Base-by-base conservation (phyloP, 2,329 filamentous ascomycete species). In the Colletotrichum sp. region DNA sequence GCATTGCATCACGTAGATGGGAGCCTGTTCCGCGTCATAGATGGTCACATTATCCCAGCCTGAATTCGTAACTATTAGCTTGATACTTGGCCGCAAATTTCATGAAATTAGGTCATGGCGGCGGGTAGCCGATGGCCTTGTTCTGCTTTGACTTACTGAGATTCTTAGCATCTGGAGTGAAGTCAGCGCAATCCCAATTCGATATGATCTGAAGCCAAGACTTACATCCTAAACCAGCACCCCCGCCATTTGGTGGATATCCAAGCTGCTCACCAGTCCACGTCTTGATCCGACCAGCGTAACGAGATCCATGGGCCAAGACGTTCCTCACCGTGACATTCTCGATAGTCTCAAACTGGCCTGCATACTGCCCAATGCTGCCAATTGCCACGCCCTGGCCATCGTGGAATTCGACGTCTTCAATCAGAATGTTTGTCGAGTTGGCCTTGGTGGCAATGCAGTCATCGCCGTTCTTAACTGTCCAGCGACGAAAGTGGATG, bases 331-430 rank as follows among this genome's bases (percentile, higher is more conserved):
- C 49, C 12, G 65, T 68, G 0, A 68, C 65, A 21, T 68, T 68
- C 49, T 68, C 65, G n/a, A 68, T 59, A 2, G 16, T 59, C n/a
- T 68, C 65, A 52, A 68, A 68, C 2, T 59, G n/a, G 49, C 65
- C 65, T 1, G 86, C 82, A 76, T 90, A 91, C 81, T 92, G 90
- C 1, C 89, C 90, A 52, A 92, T 89, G 32, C 87, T 89, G 3
- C 90, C 90, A 13, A 92, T 85, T 2, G 90, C 89, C 21, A 92
- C 82, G 3, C 89, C 89, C 9, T 87, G 84, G 0, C 89, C 89
- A 30, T 85, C 84, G 77, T 86, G 84, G 80, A 90, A 90, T 2
- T 81, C 83, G 57, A 82, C 85, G 80, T 91, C 85, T n/a, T 85
- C 83, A 66, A 92, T 85, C 32, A 82, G 80, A 64, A 92, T 89